Conservation (phyloP, 140 eudicot species). For the Senecio squalidus region DNA sequence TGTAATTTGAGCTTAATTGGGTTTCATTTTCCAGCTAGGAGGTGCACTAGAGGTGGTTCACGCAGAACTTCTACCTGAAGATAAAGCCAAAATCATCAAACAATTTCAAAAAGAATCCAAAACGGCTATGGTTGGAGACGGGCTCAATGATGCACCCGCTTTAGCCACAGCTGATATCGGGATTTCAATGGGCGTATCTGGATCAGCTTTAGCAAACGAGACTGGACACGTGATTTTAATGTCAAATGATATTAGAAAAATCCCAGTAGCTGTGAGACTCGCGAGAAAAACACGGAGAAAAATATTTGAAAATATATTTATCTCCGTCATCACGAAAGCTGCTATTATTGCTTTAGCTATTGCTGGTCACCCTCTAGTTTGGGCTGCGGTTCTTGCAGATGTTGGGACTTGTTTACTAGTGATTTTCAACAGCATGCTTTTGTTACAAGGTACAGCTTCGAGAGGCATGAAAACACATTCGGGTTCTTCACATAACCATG, state of each 20-base stretch:
- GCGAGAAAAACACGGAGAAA: conserved; percentile 53
- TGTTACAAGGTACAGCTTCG: conserved; percentile 34
- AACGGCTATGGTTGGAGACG: conserved; percentile 96
- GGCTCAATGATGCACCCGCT: conserved; percentile 89
- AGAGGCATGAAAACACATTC: conserved; percentile 9
- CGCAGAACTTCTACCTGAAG: conserved; percentile 86
- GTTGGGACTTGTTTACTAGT: conserved; percentile 85
- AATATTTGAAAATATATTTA: conserved; percentile 56
- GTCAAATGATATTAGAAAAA: conserved; percentile 76
- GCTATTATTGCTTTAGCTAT: conserved; percentile 66
- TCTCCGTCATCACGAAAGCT: conserved; percentile 59
- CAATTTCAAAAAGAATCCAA: conserved; percentile 49
- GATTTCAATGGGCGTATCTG: conserved; percentile 94
- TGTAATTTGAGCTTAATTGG: not conserved
- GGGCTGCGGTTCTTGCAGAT: conserved; percentile 97
- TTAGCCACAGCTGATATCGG: conserved; percentile 91
- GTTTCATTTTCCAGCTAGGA: conserved; percentile 47
- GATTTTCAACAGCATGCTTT: conserved; percentile 81
- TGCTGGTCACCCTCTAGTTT: conserved; percentile 83
- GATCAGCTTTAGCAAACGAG: conserved; percentile 92
- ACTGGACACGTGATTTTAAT: conserved; percentile 73
- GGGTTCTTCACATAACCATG: conserved; percentile 20
- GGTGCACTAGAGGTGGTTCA: conserved; percentile 55
- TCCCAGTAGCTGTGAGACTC: conserved; percentile 54
- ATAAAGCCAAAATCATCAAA: conserved; percentile 59